phyloP scores from a whole-genome alignment of 805 yeast genomes.

The Groenewaldozyma salmanticensis region DNA sequence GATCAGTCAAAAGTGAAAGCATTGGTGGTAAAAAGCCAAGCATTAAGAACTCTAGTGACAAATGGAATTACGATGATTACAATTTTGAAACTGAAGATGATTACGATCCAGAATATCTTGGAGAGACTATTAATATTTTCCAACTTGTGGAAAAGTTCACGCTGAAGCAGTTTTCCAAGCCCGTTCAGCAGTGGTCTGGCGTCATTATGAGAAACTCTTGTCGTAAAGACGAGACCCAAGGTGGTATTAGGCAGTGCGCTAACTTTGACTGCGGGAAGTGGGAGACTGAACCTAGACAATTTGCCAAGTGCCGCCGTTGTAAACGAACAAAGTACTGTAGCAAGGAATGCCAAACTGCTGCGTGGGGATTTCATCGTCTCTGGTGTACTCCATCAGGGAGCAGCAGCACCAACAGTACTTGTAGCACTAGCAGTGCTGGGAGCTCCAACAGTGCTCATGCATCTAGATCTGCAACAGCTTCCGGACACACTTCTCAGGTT shows the following conservation, averaged over 20 bases:
- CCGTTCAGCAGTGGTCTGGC: constrained; percentile 92
- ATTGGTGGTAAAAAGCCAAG: constrained; percentile 15
- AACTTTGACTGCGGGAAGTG: constrained; percentile 87
- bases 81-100: constrained; percentile 27
- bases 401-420: constrained; percentile 8
- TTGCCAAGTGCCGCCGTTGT: constrained; percentile 91
- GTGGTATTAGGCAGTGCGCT: constrained; percentile 93
- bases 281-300: constrained; percentile 85
- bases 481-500: neutral
- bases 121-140: constrained; percentile 52
- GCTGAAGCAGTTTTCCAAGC: constrained; percentile 55
- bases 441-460: neutral
- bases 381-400: constrained; percentile 51
- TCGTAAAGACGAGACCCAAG: constrained; percentile 74
- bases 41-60: constrained; percentile 3
- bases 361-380: constrained; percentile 88
- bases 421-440: constrained; percentile 1
- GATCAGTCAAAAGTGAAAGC: constrained; percentile 1
- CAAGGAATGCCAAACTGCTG: constrained; percentile 79
- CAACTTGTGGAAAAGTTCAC: constrained; percentile 92
- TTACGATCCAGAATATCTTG: constrained; percentile 37
- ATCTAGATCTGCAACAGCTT: neutral
- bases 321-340: constrained; percentile 93
- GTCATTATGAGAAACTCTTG: constrained; percentile 97
- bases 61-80: constrained; percentile 23